Conservation (phyloP, 108 stramenopile genomes). For the Stephanodiscus triporus region DNA sequence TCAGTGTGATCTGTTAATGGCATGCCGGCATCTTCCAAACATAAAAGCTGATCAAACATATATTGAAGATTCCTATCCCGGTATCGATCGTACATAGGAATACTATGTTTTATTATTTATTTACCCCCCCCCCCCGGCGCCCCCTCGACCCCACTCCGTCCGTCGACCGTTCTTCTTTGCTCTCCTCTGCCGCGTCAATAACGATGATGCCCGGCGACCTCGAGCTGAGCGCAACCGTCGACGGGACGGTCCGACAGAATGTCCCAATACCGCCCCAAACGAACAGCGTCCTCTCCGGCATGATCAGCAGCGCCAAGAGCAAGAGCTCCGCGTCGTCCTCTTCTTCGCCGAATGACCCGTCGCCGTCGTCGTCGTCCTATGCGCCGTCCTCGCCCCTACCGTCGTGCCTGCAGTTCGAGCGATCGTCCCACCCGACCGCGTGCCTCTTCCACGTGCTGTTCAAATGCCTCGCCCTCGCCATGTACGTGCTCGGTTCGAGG, state of each 20-base stretch:
- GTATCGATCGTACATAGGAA: too few species aligned
- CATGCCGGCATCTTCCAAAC: too few species aligned
- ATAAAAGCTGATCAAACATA: too few species aligned
- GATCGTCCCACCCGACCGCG: constrained; percentile 85
- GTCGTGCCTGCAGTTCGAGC: constrained; percentile 17
- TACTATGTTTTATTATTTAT: too few species aligned
- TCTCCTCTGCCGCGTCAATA: too few species aligned
- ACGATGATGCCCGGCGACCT: constrained; percentile 24
- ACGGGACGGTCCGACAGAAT: constrained; percentile 40
- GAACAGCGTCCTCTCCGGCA: constrained; percentile 42
- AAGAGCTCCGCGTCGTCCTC: neutral
- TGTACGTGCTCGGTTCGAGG: constrained; percentile 89
- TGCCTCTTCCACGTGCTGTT: constrained; percentile 92
- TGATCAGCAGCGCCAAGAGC: constrained; percentile 20
- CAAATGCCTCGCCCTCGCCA: constrained; percentile 80
- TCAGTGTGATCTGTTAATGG: too few species aligned
- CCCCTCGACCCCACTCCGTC: too few species aligned
- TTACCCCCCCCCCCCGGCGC: too few species aligned
- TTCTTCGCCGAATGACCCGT: neutral
- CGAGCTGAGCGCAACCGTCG: constrained; percentile 43
- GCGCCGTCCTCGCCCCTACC: constrained; percentile 13
- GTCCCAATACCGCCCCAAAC: constrained; percentile 47
- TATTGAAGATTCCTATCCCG: too few species aligned
- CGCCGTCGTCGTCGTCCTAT: constrained; percentile 14
- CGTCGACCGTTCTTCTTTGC: too few species aligned